phyloP scores from a whole-genome alignment of 2,329 filamentous ascomycete species.

The Botrytis porri region DNA sequence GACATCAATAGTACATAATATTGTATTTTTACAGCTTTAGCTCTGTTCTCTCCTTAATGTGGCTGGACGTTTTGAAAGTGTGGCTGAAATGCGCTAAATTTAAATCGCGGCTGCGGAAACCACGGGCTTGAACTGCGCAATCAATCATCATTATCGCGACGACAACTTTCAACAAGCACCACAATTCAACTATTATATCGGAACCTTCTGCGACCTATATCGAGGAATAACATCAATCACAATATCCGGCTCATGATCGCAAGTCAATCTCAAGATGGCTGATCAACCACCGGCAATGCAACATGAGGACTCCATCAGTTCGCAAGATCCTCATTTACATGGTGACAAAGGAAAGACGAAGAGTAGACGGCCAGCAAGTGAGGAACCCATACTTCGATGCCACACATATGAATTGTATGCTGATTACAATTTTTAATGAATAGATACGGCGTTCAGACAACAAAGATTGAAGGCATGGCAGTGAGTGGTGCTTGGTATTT shows the following conservation, averaged over 20 bases:
- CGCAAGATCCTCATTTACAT: conserved; percentile 52
- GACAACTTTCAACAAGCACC: conserved; percentile 18
- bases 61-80: conserved; percentile 21
- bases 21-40: not conserved
- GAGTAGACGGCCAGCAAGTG: conserved; percentile 88
- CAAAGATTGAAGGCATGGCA: conserved; percentile 99
- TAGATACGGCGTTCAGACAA: conserved; percentile 95
- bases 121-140: conserved; percentile 6
- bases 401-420: conserved; percentile 22
- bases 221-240: conserved; percentile 5
- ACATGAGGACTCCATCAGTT: conserved; percentile 50
- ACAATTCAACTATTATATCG: not conserved
- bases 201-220: not conserved
- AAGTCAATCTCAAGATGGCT: conserved; percentile 32
- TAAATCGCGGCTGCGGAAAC: conserved; percentile 12
- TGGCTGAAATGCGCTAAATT: conserved; percentile 15
- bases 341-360: conserved; percentile 75
- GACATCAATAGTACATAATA: not conserved
- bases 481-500: conserved; percentile 50
- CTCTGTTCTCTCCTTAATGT: conserved; percentile 16
- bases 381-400: conserved; percentile 36
- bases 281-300: conserved; percentile 31
- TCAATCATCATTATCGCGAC: conserved; percentile 24
- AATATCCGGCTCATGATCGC: conserved; percentile 31
- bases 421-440: conserved; percentile 25